Percentiles rank a stretch among this genome's conserved stretches.
phyloP scores from a whole-genome alignment of 1,284 basidiomycete genomes.

The Pseudozyma pruni region DNA sequence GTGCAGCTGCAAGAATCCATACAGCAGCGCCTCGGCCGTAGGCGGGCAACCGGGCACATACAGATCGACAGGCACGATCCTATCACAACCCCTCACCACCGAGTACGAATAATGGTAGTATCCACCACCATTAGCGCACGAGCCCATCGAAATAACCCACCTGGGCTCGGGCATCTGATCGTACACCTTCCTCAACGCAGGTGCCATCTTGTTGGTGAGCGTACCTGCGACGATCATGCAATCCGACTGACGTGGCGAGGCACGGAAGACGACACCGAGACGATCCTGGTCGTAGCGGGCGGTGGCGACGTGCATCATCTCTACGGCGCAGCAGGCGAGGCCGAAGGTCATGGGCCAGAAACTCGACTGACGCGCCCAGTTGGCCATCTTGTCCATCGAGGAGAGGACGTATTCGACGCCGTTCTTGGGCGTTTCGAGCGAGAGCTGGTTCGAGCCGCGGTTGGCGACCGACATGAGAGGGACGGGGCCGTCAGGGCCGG shows the following conservation, averaged over 20 bases:
- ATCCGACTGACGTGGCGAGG: conserved; percentile 94
- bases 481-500: conserved; percentile 54
- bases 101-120: conserved; percentile 97
- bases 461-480: conserved; percentile 66
- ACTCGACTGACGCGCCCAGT: conserved; percentile 96
- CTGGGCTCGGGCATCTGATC: conserved; percentile 68
- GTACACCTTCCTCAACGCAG: conserved; percentile 69
- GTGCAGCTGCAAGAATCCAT: conserved; percentile 82
- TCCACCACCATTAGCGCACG: conserved; percentile 97
- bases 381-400: conserved; percentile 94
- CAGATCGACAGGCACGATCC: conserved; percentile 97
- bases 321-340: conserved; percentile 97
- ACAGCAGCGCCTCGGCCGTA: conserved; percentile 84
- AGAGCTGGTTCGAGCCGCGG: conserved; percentile 68
- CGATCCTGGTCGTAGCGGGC: conserved; percentile 99
- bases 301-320: conserved; percentile 91
- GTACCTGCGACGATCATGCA: conserved; percentile 99
- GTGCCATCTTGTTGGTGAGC: conserved; percentile 99
- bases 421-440: conserved; percentile 87
- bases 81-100: conserved; percentile 98
- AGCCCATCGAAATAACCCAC: conserved; percentile 99
- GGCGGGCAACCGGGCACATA: conserved; percentile 83
- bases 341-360: conserved; percentile 99
- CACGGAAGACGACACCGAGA: conserved; percentile 97
- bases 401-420: conserved; percentile 95